phyloP scores from a whole-genome alignment of 345 rosid genomes.

The Excoecaria agallocha region DNA sequence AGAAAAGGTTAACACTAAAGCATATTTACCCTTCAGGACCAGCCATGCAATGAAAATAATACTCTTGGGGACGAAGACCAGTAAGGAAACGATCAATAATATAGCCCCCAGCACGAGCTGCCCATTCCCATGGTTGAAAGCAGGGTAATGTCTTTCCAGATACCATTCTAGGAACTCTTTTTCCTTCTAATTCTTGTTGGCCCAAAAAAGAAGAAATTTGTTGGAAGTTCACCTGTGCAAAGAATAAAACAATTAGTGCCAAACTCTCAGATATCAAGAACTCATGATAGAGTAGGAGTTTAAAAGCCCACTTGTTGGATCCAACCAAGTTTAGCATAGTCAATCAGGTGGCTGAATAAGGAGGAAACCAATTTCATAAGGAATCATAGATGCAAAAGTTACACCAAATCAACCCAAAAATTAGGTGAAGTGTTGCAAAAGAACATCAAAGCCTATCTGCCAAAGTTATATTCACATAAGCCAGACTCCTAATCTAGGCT shows the following conservation, averaged over 20 bases:
- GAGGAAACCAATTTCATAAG: no score
- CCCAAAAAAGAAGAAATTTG: slow-evolving; percentile 96
- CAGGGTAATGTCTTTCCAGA: slow-evolving; percentile 98
- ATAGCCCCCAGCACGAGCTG: slow-evolving; percentile 95
- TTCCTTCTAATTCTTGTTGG: slow-evolving; percentile 98
- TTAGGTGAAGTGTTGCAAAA: no score
- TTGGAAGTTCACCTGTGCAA: slow-evolving; percentile 91
- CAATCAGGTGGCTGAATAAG: no score
- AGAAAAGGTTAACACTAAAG: slow-evolving; percentile 5
- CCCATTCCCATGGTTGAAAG: slow-evolving; percentile 98
- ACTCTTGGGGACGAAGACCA: slow-evolving; percentile 99
- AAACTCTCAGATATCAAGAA: background rate
- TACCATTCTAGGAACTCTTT: slow-evolving; percentile 96
- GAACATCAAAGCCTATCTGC: no score
- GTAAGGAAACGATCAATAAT: slow-evolving; percentile 92
- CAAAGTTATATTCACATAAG: no score
- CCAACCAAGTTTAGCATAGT: no score
- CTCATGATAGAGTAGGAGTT: background rate
- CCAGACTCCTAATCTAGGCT: no score
- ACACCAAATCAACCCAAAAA: no score
- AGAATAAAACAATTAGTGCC: slow-evolving; percentile 14
- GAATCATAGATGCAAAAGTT: no score
- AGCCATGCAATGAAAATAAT: slow-evolving; percentile 99
- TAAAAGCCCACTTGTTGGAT: no score
- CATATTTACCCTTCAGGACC: slow-evolving; percentile 94